A percentile compares a stretch with the other conserved stretches of the same genome.
These are phyloP conservation scores for Bipolaris victoriae DNA, from an alignment of 2,329 filamentous ascomycete genomes.

Conservation along the genomic window DNA sequence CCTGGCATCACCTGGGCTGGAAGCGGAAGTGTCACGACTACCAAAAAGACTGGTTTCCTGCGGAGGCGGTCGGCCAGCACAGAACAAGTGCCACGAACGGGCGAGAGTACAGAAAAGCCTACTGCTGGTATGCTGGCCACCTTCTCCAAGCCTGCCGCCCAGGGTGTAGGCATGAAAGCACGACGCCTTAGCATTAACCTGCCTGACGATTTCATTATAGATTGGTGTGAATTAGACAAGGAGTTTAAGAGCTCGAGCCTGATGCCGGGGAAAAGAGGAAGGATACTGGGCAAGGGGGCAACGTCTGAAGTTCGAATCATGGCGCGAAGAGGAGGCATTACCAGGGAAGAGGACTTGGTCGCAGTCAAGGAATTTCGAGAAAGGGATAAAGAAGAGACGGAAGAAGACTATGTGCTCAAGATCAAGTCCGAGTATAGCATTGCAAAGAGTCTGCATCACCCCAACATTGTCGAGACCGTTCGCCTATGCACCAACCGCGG, in stretches of 20 bases:
- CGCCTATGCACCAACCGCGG: conserved; percentile 74
- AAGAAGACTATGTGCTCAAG: conserved; percentile 81
- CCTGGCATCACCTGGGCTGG: conserved; percentile 42
- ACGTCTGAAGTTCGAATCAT: conserved; percentile 84
- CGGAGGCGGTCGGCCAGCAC: conserved; percentile 48
- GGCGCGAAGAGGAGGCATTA: conserved; percentile 68
- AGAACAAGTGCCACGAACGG: conserved; percentile 39
- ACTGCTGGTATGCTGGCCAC: conserved; percentile 45
- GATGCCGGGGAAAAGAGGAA: conserved; percentile 73
- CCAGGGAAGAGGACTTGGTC: conserved; percentile 68
- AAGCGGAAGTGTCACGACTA: conserved; percentile 22
- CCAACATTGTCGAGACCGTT: conserved; percentile 83
- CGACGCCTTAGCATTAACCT: conserved; percentile 76
- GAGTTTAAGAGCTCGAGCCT: conserved; percentile 73
- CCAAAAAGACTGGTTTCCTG: conserved; percentile 31
- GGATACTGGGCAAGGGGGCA: conserved; percentile 79
- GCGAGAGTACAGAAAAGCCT: conserved; percentile 33
- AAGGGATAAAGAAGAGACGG: conserved; percentile 71
- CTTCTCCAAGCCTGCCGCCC: conserved; percentile 60
- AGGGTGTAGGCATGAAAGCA: conserved; percentile 77
- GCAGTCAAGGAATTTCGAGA: conserved; percentile 88
- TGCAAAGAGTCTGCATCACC: conserved; percentile 81
- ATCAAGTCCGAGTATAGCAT: conserved; percentile 92
- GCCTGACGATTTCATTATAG: conserved; percentile 75
- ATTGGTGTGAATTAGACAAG: conserved; percentile 69